Evolutionary conservation across 2,329 filamentous ascomycete species (phyloP).

Genomic region (Nemania abortiva): DNA sequence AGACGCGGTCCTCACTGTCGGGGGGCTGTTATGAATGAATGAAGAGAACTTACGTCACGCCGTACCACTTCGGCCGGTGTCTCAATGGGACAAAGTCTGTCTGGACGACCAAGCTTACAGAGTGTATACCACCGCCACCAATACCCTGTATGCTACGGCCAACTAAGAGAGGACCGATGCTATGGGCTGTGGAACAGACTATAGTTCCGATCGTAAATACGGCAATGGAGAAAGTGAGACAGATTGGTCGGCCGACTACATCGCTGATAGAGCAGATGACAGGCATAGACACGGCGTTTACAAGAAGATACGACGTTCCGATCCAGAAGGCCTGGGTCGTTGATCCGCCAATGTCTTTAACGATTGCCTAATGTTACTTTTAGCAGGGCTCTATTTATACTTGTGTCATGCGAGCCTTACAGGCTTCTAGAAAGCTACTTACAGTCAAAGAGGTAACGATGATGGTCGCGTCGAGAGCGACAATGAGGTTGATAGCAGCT

Average conservation of each 20-base stretch:
- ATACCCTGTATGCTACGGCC: conserved; percentile 55
- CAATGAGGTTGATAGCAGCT: neutral
- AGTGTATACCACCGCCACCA: conserved; percentile 56
- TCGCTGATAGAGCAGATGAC: conserved; percentile 49
- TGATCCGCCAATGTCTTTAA: conserved; percentile 37
- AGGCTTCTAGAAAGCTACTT: neutral
- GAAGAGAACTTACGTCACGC: conserved; percentile 44
- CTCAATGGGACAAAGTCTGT: conserved; percentile 57
- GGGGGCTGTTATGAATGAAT: too few relatives aligned
- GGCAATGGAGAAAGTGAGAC: conserved; percentile 46
- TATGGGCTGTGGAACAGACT: conserved; percentile 51
- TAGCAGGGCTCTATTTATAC: too few relatives aligned
- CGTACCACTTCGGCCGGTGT: conserved; percentile 56
- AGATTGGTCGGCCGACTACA: conserved; percentile 42
- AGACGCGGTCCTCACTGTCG: too few relatives aligned
- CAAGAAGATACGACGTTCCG: conserved; percentile 45
- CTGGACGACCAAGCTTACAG: conserved; percentile 54
- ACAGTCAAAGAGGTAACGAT: neutral
- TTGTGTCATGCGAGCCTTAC: too few relatives aligned
- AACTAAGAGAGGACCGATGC: conserved; percentile 51
- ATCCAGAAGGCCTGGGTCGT: conserved; percentile 44
- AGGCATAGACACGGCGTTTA: conserved; percentile 42
- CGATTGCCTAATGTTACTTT: conserved; percentile 34
- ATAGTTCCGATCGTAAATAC: conserved; percentile 59
- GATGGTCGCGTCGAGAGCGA: neutral